A percentile compares a stretch with the other conserved stretches of the same genome.
Evolutionary conservation across 176 grass and related monocot genomes (phyloP).

Genomic region (Aegilops speltoides): DNA sequence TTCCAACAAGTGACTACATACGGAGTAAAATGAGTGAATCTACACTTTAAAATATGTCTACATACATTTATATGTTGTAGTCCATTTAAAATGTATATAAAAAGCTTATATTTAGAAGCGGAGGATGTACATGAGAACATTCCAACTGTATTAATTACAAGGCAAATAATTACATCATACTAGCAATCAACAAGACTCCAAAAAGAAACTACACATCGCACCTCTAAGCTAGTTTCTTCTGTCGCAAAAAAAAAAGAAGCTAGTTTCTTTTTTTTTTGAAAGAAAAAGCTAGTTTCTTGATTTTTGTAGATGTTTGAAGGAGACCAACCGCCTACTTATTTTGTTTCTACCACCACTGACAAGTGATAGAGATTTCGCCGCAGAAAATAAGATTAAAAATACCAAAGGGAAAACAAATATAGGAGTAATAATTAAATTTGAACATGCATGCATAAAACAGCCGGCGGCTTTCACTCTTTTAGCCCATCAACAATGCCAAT

Average conservation of each 20-base stretch:
- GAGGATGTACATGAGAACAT: background rate
- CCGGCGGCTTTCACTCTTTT: background rate
- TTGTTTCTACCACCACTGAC: background rate
- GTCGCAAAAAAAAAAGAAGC: too few relatives aligned
- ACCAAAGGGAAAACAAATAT: too few relatives aligned
- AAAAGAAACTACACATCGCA: background rate
- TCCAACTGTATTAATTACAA: slow-evolving; percentile 7
- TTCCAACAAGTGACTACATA: too few relatives aligned
- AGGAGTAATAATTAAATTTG: background rate
- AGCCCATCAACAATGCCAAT: slow-evolving; percentile 16
- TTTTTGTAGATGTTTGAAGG: background rate
- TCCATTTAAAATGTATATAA: too few relatives aligned
- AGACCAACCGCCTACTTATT: background rate
- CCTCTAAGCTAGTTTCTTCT: background rate
- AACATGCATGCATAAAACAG: background rate
- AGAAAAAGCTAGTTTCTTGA: background rate
- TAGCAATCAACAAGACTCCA: background rate
- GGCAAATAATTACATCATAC: slow-evolving; percentile 31
- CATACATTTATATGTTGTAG: too few relatives aligned
- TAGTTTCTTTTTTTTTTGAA: too few relatives aligned
- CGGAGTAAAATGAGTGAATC: too few relatives aligned
- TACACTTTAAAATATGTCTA: too few relatives aligned
- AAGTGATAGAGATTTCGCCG: background rate
- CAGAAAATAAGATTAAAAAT: background rate
- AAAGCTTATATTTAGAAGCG: too few relatives aligned